Conservation (phyloP, 2,329 filamentous ascomycete genomes). For the Onygenales sp. region DNA sequence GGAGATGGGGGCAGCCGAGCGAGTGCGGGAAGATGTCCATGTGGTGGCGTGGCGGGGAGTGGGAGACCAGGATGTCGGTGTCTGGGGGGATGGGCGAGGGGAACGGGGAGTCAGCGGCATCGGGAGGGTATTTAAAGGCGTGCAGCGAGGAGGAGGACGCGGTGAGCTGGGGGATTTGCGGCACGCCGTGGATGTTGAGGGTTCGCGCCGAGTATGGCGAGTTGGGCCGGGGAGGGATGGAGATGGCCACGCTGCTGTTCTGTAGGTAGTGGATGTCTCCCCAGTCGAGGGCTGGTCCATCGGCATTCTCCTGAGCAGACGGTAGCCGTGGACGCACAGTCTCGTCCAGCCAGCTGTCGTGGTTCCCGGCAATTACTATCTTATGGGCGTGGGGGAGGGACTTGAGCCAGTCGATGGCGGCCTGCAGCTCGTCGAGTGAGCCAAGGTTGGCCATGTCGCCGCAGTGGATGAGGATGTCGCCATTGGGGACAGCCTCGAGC, state of each 20-base stretch:
- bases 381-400: slow-evolving; percentile 68
- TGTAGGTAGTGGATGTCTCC: slow-evolving; percentile 66
- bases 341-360: slow-evolving; percentile 77
- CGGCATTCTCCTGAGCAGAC: slow-evolving; percentile 22
- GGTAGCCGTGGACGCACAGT: slow-evolving; percentile 24
- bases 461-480: slow-evolving; percentile 81
- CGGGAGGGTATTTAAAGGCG: slow-evolving; percentile 63
- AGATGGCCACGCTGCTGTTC: slow-evolving; percentile 54
- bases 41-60: slow-evolving; percentile 68
- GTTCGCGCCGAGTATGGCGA: slow-evolving; percentile 51
- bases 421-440: slow-evolving; percentile 63
- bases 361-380: slow-evolving; percentile 76
- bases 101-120: slow-evolving; percentile 57
- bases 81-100: slow-evolving; percentile 58
- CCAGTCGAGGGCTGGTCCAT: slow-evolving; percentile 51
- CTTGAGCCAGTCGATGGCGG: slow-evolving; percentile 74
- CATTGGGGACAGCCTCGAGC: slow-evolving; percentile 45
- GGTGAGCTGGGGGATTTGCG: slow-evolving; percentile 58
- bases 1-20: slow-evolving; percentile 61
- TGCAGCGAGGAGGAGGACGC: slow-evolving; percentile 58
- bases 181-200: slow-evolving; percentile 68
- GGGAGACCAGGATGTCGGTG: slow-evolving; percentile 72
- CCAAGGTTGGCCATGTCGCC: slow-evolving; percentile 75
- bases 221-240: slow-evolving; percentile 46
- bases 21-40: slow-evolving; percentile 47